A percentile compares a stretch with the other conserved stretches of the same genome.
Evolutionary conservation across 257 asterid genomes (phyloP).

Genomic region (Lycium ferocissimum): DNA sequence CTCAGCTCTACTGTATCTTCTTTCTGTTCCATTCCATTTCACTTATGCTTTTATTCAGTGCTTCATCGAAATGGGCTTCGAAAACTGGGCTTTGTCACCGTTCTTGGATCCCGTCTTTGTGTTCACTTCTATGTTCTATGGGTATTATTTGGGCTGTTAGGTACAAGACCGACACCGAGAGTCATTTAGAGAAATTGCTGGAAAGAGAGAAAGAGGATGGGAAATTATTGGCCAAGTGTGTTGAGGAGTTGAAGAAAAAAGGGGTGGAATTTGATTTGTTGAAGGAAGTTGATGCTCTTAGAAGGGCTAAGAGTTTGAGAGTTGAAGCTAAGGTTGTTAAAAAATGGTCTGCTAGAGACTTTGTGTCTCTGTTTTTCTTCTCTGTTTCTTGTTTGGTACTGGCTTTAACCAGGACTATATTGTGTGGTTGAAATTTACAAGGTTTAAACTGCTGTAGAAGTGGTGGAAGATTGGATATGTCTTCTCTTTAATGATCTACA

Average conservation of each 20-base stretch:
- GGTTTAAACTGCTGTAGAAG: neutral
- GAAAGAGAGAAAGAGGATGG: conserved; percentile 86
- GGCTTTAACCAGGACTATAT: conserved; percentile 62
- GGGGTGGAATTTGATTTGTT: conserved; percentile 84
- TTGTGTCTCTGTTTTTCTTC: conserved; percentile 69
- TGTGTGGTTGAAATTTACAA: conserved; percentile 53
- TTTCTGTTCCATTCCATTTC: conserved; percentile 89
- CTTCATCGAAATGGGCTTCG: conserved; percentile 44
- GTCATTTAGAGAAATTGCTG: conserved; percentile 70
- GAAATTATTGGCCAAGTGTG: conserved; percentile 68
- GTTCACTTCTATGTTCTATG: conserved; percentile 56
- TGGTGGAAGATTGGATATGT: neutral
- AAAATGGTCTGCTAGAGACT: conserved; percentile 85
- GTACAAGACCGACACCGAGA: conserved; percentile 63
- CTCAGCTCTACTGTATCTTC: conserved; percentile 82
- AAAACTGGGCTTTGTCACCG: conserved; percentile 44
- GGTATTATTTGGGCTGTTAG: conserved; percentile 74
- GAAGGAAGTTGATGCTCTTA: conserved; percentile 87
- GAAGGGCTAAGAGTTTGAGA: conserved; percentile 92
- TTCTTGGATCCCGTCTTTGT: conserved; percentile 69
- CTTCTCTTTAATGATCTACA: neutral
- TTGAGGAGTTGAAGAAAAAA: conserved; percentile 83
- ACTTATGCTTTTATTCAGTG: conserved; percentile 78
- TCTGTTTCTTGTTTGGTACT: conserved; percentile 67
- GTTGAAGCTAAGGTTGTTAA: conserved; percentile 60